A percentile compares a stretch with the other conserved stretches of the same genome.
These are phyloP conservation scores for Penicillium verhagenii DNA, from an alignment of 495 filamentous ascomycete genomes.

Conservation along the genomic window DNA sequence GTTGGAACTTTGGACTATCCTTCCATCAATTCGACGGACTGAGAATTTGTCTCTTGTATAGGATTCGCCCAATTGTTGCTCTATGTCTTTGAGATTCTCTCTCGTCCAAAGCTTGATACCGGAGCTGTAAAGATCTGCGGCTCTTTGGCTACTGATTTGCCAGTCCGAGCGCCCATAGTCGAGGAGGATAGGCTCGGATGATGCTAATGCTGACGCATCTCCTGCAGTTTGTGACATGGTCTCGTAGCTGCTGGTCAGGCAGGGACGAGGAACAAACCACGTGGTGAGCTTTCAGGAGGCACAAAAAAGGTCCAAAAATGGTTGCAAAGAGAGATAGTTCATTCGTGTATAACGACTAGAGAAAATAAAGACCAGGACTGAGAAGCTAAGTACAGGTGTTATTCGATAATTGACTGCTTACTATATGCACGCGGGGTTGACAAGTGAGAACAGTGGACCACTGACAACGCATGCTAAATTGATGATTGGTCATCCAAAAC, in stretches of 20 bases:
- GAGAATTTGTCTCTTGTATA: slow-evolving; percentile 30
- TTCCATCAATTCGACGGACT: slow-evolving; percentile 37
- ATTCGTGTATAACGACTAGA: slow-evolving; percentile 11
- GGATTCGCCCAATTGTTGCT: slow-evolving; percentile 35
- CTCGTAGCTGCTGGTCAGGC: slow-evolving; percentile 23
- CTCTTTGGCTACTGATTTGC: slow-evolving; percentile 37
- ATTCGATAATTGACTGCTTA: no score
- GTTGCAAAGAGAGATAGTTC: slow-evolving; percentile 10
- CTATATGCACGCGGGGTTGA: no score
- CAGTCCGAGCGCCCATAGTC: slow-evolving; percentile 37
- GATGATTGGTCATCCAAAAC: no score
- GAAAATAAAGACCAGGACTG: slow-evolving; percentile 10
- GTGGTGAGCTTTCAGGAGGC: slow-evolving; percentile 18
- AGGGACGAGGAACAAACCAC: slow-evolving; percentile 19
- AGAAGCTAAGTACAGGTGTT: no score
- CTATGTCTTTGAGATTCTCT: slow-evolving; percentile 37
- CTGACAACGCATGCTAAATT: no score
- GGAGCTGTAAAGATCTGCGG: slow-evolving; percentile 36
- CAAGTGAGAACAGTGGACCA: no score
- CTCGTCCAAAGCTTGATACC: slow-evolving; percentile 38
- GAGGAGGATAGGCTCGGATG: no score
- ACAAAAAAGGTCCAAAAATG: no score
- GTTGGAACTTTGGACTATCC: slow-evolving; percentile 33
- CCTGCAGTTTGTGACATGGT: slow-evolving; percentile 24
- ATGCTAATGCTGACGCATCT: no score